Base-by-base conservation (phyloP, 306 rosid species). In the Albizia julibrissin region DNA sequence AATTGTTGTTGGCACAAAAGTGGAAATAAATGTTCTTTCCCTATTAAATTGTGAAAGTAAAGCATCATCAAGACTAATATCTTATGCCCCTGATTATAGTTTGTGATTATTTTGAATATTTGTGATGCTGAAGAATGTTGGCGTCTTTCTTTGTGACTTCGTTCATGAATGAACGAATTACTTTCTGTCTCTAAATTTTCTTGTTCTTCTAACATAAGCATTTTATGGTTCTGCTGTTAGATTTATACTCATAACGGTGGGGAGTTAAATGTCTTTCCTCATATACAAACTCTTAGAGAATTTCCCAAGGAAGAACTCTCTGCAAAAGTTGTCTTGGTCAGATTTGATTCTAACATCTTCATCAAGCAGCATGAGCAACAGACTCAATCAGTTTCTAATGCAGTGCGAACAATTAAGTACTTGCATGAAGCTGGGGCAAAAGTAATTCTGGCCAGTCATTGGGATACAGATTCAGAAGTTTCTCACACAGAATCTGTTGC, bases 341-440 rank as follows among this genome's bases (percentile, higher is more conserved):
- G 98, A 81, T 93, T 93, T 85, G 98, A 95, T 84, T 90, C 98
- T 80, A 87, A 86, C 81, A 47, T 87, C 73, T 75, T 95, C 87
- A 86, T 92, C 84, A 82, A 49, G 79, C 68, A 61, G 61, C 82
- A 74, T 79, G 77, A 49, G 77, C 71, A 66, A 59, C 84, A 71
- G 58, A 78, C 70, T 83, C 88, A 22, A 42, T 71, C 88, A 44
- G 82, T 72, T 79, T 78, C 66, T 85, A 86, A 75, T 83, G 89
- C 92, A 21, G 24, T 89, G 40, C 84, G 61, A 46, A 93, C 98
- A 4, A 85, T 95, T 81, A 86, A 84, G 78, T 93, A 95, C 81
- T 84, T 95, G 75, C 81, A 83, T 66, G 84, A 84, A 76, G 83
- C 89, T 1, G 91, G 90, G 66, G 93, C 98, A 80, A 89, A 82